Evolutionary conservation across 75 land plant genomes (phyloP).

Genomic region (Gnetum montanum): DNA sequence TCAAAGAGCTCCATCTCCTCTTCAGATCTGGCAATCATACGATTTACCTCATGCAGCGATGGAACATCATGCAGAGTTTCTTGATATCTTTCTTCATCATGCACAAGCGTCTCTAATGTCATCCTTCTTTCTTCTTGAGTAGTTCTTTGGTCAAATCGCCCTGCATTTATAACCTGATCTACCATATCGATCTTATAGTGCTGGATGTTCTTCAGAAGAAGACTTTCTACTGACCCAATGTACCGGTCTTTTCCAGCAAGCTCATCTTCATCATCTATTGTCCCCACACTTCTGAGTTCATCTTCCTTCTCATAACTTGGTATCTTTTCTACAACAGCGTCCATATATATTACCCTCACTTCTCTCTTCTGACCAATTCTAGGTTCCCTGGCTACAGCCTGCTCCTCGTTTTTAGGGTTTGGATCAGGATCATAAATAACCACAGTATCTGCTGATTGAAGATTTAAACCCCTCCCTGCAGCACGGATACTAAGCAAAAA

Average conservation of each 20-base stretch:
- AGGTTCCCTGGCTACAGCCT: constrained; percentile 98
- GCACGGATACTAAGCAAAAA: constrained; percentile 98
- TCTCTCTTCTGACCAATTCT: constrained; percentile 97
- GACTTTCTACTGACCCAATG: constrained; percentile 94
- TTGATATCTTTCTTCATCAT: constrained; percentile 98
- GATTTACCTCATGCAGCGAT: constrained; percentile 90
- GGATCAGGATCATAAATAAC: constrained; percentile 99
- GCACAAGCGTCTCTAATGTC: constrained; percentile 88
- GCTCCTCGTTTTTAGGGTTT: constrained; percentile 99
- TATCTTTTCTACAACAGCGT: constrained; percentile 94
- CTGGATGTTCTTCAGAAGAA: constrained; percentile 93
- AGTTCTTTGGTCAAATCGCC: constrained; percentile 98
- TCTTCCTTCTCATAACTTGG: constrained; percentile 93
- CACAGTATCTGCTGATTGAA: constrained; percentile 97
- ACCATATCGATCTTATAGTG: constrained; percentile 99
- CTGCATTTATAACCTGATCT: constrained; percentile 99
- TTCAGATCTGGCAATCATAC: constrained; percentile 95
- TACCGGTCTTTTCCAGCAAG: constrained; percentile 97
- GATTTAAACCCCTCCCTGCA: constrained; percentile 96
- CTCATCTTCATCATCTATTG: constrained; percentile 79
- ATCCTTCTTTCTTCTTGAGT: constrained; percentile 97
- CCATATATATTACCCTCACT: constrained; percentile 97
- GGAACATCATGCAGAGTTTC: constrained; percentile 99
- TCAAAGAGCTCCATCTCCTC: constrained; percentile 93
- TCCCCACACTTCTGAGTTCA: constrained; percentile 81